Percentiles rank a stretch among this genome's conserved stretches.
These are phyloP conservation scores for Trypanosoma cruzi DNA, from an alignment of 208 protist genomes.

Conservation along the genomic window DNA sequence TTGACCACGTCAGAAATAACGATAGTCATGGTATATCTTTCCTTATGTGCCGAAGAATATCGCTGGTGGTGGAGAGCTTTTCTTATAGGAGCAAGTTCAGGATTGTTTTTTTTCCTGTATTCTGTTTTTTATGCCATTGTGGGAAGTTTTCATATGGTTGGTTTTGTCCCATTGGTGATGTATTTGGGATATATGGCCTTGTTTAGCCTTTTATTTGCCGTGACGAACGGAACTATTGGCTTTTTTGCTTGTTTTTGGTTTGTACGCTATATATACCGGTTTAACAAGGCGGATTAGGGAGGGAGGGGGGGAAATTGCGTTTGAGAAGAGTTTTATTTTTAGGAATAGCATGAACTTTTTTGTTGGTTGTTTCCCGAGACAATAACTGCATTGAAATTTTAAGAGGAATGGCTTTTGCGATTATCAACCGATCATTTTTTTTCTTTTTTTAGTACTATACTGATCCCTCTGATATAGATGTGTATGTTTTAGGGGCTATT, in stretches of 20 bases:
- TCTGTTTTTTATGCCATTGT: constrained; percentile 87
- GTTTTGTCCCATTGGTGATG: constrained; percentile 48
- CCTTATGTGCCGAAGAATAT: constrained; percentile 95
- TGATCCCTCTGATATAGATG: too few relatives aligned
- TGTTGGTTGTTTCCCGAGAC: too few relatives aligned
- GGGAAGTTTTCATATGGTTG: constrained; percentile 63
- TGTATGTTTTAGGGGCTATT: too few relatives aligned
- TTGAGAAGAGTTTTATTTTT: not conserved
- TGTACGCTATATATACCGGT: constrained; percentile 49
- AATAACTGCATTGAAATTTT: too few relatives aligned
- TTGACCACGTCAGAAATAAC: constrained; percentile 95
- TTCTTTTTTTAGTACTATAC: too few relatives aligned
- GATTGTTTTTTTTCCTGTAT: constrained; percentile 95
- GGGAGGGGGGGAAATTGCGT: not conserved
- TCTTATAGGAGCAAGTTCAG: constrained; percentile 67
- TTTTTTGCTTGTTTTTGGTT: constrained; percentile 68
- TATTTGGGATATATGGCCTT: constrained; percentile 86
- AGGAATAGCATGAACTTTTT: too few relatives aligned
- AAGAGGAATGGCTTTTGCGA: too few relatives aligned
- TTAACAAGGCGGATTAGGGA: constrained; percentile 40
- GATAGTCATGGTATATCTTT: constrained; percentile 97
- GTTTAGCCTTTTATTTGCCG: constrained; percentile 43
- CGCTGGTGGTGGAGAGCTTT: constrained; percentile 98
- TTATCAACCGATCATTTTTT: too few relatives aligned
- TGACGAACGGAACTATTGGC: constrained; percentile 41